Conservation (phyloP, 495 filamentous ascomycete species). For the Lentithecium fluviatile region DNA sequence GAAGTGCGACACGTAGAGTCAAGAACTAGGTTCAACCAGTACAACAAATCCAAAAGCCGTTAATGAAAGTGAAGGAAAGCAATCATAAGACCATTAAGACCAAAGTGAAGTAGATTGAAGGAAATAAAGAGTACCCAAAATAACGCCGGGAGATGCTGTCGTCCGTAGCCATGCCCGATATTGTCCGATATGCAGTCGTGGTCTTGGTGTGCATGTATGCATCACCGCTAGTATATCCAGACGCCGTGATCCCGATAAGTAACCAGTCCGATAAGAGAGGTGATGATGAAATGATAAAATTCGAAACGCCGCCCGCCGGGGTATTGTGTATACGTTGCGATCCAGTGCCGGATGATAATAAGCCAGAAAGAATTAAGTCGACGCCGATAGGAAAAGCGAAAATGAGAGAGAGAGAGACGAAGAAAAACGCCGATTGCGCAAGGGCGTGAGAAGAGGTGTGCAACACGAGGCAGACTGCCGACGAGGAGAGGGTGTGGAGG, state of each 20-base stretch:
- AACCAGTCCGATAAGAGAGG: conserved; percentile 13
- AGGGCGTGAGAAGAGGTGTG: not conserved
- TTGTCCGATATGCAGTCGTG: conserved; percentile 16
- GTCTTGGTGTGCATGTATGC: not conserved
- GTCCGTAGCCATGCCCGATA: not conserved
- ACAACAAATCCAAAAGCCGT: not conserved
- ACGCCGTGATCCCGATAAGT: conserved; percentile 21
- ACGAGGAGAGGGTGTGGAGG: conserved; percentile 10
- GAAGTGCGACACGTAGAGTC: not conserved
- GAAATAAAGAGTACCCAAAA: not conserved
- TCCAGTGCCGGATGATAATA: conserved; percentile 18
- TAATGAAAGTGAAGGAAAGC: not conserved
- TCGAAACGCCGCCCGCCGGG: conserved; percentile 28
- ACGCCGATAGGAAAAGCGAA: conserved; percentile 18
- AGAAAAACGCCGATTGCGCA: conserved; percentile 2
- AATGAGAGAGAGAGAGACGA: conserved; percentile 7
- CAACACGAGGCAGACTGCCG: conserved; percentile 13
- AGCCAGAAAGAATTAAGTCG: not conserved
- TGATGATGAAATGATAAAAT: conserved; percentile 10
- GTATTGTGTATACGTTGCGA: conserved; percentile 26
- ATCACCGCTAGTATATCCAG: conserved; percentile 2
- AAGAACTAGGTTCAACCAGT: not conserved
- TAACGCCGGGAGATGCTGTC: conserved; percentile 12
- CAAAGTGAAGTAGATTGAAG: not conserved
- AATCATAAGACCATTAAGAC: not conserved